These are phyloP conservation scores for Malus hybrid DNA, from an alignment of 331 rosid species.

Conservation along the genomic window DNA sequence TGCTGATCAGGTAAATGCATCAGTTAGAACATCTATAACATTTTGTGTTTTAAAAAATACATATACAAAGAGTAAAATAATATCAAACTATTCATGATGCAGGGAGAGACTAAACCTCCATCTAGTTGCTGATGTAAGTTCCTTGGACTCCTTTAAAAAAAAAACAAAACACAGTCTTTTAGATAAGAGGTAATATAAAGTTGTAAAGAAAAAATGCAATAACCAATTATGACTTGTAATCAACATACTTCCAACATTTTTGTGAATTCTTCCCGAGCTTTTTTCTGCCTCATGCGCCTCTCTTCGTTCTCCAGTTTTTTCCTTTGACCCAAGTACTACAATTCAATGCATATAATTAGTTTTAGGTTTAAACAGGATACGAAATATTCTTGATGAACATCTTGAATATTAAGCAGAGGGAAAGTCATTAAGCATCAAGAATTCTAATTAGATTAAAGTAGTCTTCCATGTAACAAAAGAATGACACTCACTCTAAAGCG, in stretches of 20 bases:
- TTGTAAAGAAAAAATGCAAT: not conserved
- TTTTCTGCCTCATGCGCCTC: conserved; percentile 92
- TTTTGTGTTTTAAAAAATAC: not conserved
- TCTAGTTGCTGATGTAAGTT: conserved; percentile 82
- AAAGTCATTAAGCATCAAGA: not conserved
- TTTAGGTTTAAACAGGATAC: conserved; percentile 16
- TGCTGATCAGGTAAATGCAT: conserved; percentile 50
- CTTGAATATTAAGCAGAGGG: not conserved
- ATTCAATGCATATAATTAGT: conserved; percentile 15
- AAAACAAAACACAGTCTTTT: conserved; percentile 9
- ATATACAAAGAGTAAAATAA: not conserved
- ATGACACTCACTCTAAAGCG: not conserved
- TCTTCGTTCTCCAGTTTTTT: conserved; percentile 96
- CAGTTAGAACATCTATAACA: conserved; percentile 24
- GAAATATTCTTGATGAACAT: not conserved
- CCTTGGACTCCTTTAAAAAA: conserved; percentile 81
- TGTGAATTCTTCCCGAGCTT: conserved; percentile 89
- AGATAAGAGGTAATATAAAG: not conserved
- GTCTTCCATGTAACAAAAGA: not conserved
- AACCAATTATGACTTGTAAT: not conserved
- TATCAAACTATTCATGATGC: conserved; percentile 5
- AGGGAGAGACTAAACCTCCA: conserved; percentile 61
- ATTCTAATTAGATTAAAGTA: not conserved
- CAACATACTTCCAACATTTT: conserved; percentile 95
- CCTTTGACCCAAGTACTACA: conserved; percentile 94